These are phyloP conservation scores for apple (Malus domestica) DNA, from an alignment of 306 rosid genomes.

Conservation along the genomic window DNA sequence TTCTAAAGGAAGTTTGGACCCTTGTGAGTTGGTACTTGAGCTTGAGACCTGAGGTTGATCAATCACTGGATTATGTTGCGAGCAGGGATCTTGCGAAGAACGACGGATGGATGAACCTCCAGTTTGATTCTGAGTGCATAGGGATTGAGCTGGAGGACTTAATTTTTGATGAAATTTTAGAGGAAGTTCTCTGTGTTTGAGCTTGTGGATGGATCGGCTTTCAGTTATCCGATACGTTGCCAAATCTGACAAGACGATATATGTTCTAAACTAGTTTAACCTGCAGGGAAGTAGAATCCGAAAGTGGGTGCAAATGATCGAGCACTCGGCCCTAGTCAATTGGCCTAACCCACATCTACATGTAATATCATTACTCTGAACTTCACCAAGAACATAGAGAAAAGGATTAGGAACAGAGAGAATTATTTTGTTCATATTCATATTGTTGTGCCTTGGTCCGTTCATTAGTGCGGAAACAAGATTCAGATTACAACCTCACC, in stretches of 20 bases:
- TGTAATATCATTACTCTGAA: neutral
- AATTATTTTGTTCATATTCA: neutral
- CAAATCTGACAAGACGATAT: neutral
- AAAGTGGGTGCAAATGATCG: neutral
- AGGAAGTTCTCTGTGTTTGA: slow-evolving; percentile 27
- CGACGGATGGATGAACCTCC: slow-evolving; percentile 84
- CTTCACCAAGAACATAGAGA: neutral
- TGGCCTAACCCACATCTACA: neutral
- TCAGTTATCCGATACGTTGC: neutral
- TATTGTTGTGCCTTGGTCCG: too few species aligned
- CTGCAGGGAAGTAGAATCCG: neutral
- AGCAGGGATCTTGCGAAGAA: slow-evolving; percentile 47
- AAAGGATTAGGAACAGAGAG: neutral
- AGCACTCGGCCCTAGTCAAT: too few species aligned
- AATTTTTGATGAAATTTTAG: slow-evolving; percentile 65
- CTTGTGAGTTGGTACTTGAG: slow-evolving; percentile 50
- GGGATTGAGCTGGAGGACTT: slow-evolving; percentile 69
- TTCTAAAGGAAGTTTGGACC: slow-evolving; percentile 54
- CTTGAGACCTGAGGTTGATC: slow-evolving; percentile 26
- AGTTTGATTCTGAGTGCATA: slow-evolving; percentile 68
- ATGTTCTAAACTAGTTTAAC: too few species aligned
- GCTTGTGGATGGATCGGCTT: neutral
- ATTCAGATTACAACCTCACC: too few species aligned
- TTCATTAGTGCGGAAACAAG: too few species aligned
- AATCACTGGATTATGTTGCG: slow-evolving; percentile 46